phyloP scores from a whole-genome alignment of 116 monocot genomes.

The Posidonia oceanica region DNA sequence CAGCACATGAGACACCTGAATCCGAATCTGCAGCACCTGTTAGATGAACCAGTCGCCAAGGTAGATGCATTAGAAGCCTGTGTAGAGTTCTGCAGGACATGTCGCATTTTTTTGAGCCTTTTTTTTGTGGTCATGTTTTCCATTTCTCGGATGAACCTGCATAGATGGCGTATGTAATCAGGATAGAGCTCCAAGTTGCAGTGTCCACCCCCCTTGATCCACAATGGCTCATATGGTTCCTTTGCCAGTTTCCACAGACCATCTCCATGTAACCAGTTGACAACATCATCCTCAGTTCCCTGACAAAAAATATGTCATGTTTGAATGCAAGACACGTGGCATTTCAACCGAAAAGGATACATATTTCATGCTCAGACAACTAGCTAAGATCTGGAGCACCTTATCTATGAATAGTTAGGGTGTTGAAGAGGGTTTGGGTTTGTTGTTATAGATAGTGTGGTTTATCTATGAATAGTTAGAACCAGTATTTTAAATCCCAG shows the following conservation, averaged over 20 bases:
- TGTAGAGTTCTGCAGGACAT: background rate
- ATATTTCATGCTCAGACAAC: too few relatives aligned
- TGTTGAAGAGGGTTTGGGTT: too few relatives aligned
- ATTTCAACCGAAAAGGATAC: too few relatives aligned
- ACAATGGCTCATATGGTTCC: conserved; percentile 76
- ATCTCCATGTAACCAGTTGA: conserved; percentile 72
- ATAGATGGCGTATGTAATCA: conserved; percentile 63
- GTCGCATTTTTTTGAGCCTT: conserved; percentile 1
- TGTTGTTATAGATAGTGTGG: too few relatives aligned
- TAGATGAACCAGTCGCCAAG: background rate
- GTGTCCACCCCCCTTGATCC: conserved; percentile 85
- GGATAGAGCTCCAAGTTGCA: conserved; percentile 85
- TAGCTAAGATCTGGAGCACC: too few relatives aligned
- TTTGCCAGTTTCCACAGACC: conserved; percentile 69
- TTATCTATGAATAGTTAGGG: too few relatives aligned
- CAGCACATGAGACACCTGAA: background rate
- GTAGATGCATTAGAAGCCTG: background rate
- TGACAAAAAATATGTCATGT: conserved; percentile 9
- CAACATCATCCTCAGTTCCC: conserved; percentile 85
- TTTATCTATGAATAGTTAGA: too few relatives aligned
- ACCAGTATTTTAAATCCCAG: too few relatives aligned
- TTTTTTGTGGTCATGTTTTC: conserved; percentile 7
- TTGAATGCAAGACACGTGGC: too few relatives aligned
- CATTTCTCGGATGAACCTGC: conserved; percentile 36
- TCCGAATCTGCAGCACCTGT: background rate